Percentiles rank a stretch among this genome's conserved stretches.
Conservation (phyloP, 441 rosid species). For the Manihot esculenta region DNA sequence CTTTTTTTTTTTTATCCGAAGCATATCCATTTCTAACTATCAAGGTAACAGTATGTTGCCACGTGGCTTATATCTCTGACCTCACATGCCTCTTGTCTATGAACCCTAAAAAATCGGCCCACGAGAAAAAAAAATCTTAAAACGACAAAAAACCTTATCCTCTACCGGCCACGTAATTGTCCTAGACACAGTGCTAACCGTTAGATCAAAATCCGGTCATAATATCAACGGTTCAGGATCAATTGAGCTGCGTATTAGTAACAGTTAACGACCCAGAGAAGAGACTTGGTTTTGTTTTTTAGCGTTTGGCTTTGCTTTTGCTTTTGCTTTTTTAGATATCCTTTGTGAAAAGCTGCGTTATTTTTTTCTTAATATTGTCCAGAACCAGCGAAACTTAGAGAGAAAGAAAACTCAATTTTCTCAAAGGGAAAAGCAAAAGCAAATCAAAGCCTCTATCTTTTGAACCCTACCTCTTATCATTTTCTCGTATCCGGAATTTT, state of each 20-base stretch:
- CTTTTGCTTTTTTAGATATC: conserved; percentile 14
- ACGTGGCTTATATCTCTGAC: conserved; percentile 10
- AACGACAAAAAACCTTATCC: conserved; percentile 29
- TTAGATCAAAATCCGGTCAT: conserved; percentile 22
- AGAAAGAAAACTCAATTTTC: background rate
- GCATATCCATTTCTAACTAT: conserved; percentile 18
- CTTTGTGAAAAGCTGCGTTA: conserved; percentile 5
- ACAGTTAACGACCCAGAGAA: conserved; percentile 21
- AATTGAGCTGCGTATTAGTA: background rate
- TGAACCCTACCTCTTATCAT: background rate
- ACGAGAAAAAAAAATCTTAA: background rate
- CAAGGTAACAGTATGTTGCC: conserved; percentile 9
- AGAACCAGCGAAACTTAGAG: background rate
- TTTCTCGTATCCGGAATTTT: no score
- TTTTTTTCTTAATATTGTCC: background rate
- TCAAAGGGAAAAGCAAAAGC: conserved; percentile 6
- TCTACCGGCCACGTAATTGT: conserved; percentile 3
- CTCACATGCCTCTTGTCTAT: conserved; percentile 15
- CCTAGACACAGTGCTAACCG: conserved; percentile 18
- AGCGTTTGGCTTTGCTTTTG: background rate
- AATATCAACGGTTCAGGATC: conserved; percentile 31
- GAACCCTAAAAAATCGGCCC: conserved; percentile 22
- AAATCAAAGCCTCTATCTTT: background rate
- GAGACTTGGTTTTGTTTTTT: background rate
- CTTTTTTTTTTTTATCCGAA: conserved; percentile 19